Percentiles rank a stretch among this genome's conserved stretches.
Conservation (phyloP, 176 grass and related monocot genomes). For the Panicum miliaceum region DNA sequence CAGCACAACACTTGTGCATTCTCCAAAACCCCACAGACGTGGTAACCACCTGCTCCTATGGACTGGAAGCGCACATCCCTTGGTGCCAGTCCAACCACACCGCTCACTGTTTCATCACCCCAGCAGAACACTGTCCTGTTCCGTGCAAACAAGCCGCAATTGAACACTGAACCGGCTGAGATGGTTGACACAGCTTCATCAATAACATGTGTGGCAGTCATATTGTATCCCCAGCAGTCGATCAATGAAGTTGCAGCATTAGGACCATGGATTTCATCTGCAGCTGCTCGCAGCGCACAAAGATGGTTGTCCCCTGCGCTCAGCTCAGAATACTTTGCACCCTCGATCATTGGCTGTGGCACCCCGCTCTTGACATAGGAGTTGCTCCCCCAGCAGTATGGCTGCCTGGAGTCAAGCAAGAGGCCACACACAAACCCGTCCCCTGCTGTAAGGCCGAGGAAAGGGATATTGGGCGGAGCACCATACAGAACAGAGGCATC, state of each 20-base stretch:
- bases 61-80: slow-evolving; percentile 72
- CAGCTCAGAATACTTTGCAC: slow-evolving; percentile 69
- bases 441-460: slow-evolving; percentile 81
- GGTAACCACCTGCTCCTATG: slow-evolving; percentile 86
- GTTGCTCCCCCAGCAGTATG: slow-evolving; percentile 97
- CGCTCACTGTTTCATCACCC: slow-evolving; percentile 85
- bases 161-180: slow-evolving; percentile 91
- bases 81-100: slow-evolving; percentile 71
- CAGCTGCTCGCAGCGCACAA: slow-evolving; percentile 58
- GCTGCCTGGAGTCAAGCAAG: slow-evolving; percentile 77
- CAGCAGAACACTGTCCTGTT: slow-evolving; percentile 89
- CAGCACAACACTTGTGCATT: slow-evolving; percentile 93
- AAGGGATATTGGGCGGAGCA: slow-evolving; percentile 68
- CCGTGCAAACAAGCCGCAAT: slow-evolving; percentile 66
- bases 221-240: slow-evolving; percentile 99
- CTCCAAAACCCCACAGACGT: slow-evolving; percentile 90
- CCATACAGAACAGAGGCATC: slow-evolving; percentile 95
- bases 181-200: slow-evolving; percentile 53
- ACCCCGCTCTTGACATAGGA: slow-evolving; percentile 93
- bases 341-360: slow-evolving; percentile 93
- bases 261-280: slow-evolving; percentile 37
- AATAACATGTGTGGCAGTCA: slow-evolving; percentile 70
- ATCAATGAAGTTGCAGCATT: slow-evolving; percentile 51
- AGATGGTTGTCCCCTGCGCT: slow-evolving; percentile 94
- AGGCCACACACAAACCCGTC: slow-evolving; percentile 93